Evolutionary conservation across 192 early-diverging fungal genomes (phyloP).

Genomic region (Chytriomyces confervae): DNA sequence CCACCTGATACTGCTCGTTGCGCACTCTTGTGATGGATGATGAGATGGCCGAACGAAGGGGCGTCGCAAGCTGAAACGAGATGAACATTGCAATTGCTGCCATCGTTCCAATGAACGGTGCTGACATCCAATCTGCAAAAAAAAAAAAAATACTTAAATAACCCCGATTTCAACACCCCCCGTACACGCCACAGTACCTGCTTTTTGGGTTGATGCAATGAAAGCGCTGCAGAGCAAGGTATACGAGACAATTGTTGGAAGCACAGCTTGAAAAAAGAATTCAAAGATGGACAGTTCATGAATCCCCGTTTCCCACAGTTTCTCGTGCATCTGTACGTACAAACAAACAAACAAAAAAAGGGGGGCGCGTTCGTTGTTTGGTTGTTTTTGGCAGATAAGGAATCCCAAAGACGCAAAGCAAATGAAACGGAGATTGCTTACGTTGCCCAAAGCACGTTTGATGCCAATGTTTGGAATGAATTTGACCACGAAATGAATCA

Average conservation of each 20-base stretch:
- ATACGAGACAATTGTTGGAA: neutral
- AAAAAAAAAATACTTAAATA: neutral
- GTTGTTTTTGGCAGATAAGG: neutral
- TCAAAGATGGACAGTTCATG: neutral
- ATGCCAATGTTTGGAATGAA: neutral
- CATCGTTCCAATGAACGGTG: neutral
- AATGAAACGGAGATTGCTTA: neutral
- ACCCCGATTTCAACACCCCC: neutral
- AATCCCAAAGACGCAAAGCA: neutral
- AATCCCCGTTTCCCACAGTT: neutral
- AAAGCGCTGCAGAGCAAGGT: neutral
- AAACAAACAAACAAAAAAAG: neutral
- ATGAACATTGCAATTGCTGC: neutral
- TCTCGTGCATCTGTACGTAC: neutral
- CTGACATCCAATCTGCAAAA: neutral
- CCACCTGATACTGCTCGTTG: neutral
- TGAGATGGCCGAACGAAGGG: neutral
- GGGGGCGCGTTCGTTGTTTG: too few relatives aligned
- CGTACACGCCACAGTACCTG: neutral
- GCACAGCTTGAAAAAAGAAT: neutral
- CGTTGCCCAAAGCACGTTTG: neutral
- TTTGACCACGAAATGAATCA: neutral
- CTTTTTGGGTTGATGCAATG: neutral
- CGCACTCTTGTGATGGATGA: neutral
- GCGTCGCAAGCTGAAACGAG: neutral